phyloP scores from a whole-genome alignment of 331 rosid genomes.

The Dryas integrifolia region DNA sequence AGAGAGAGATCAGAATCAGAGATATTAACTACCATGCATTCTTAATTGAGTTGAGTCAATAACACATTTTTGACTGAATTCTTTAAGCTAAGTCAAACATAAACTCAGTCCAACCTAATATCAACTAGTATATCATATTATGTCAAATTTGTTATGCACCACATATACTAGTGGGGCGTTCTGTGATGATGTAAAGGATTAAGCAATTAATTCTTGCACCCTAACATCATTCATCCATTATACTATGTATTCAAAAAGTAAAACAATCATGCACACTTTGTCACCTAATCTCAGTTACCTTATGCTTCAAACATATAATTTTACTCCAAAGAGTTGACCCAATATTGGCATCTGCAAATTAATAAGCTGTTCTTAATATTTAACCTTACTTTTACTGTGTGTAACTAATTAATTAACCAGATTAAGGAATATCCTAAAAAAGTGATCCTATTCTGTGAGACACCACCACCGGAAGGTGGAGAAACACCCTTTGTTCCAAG shows the following conservation, averaged over 20 bases:
- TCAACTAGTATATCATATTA: background rate
- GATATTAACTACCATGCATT: no score
- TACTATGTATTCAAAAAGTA: background rate
- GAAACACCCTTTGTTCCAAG: conserved; percentile 83
- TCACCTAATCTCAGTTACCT: background rate
- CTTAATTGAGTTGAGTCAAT: background rate
- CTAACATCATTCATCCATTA: background rate
- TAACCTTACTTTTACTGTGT: background rate
- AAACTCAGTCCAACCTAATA: conserved; percentile 5
- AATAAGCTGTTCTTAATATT: background rate
- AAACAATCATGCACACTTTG: background rate
- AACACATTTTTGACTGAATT: background rate
- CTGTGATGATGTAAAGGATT: background rate
- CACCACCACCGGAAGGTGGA: conserved; percentile 89
- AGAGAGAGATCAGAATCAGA: no score
- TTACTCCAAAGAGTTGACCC: conserved; percentile 1
- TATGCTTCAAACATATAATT: no score
- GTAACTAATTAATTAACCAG: conserved; percentile 30
- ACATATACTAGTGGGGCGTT: no score
- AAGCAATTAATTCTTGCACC: background rate
- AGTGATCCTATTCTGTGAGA: conserved; percentile 65
- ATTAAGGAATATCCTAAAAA: conserved; percentile 61
- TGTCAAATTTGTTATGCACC: no score
- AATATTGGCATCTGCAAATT: conserved; percentile 1
- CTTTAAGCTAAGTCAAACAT: background rate